Conservation (phyloP, 805 yeast species). For the Nakazawaea peltata region DNA sequence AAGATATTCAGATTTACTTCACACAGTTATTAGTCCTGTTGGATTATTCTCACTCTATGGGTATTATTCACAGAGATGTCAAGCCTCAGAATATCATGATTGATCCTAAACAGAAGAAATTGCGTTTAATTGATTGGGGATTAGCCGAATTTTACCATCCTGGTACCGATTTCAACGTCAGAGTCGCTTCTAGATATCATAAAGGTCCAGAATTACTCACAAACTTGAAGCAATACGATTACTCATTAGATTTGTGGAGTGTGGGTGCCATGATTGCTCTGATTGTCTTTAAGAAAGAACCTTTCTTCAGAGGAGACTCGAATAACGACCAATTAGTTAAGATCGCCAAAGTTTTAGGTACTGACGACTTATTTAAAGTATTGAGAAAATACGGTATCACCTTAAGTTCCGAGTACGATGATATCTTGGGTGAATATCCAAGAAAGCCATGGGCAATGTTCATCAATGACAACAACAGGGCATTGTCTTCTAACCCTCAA, state of each 20-base stretch:
- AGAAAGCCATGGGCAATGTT: slow-evolving; percentile 64
- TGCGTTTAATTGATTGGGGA: slow-evolving; percentile 91
- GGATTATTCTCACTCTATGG: slow-evolving; percentile 91
- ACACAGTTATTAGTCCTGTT: slow-evolving; percentile 74
- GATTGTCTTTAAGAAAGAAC: slow-evolving; percentile 82
- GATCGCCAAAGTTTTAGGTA: slow-evolving; percentile 82
- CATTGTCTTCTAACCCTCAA: slow-evolving; percentile 42
- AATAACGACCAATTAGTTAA: slow-evolving; percentile 89
- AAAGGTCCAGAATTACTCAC: slow-evolving; percentile 89
- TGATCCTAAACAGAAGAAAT: slow-evolving; percentile 54
- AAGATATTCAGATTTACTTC: slow-evolving; percentile 78
- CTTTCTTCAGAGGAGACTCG: slow-evolving; percentile 87
- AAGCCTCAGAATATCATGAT: slow-evolving; percentile 94
- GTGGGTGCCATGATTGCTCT: slow-evolving; percentile 89
- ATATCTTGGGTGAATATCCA: slow-evolving; percentile 54
- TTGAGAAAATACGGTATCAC: slow-evolving; percentile 60
- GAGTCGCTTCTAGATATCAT: slow-evolving; percentile 87
- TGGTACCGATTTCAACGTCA: slow-evolving; percentile 81
- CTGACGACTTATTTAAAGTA: slow-evolving; percentile 64
- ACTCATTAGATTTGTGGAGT: slow-evolving; percentile 86
- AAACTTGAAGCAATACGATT: slow-evolving; percentile 77
- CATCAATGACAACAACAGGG: slow-evolving; percentile 44
- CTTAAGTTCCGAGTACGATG: slow-evolving; percentile 74
- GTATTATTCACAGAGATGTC: slow-evolving; percentile 91
- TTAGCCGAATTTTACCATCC: slow-evolving; percentile 89